Base-by-base conservation (phyloP, 2,329 filamentous ascomycete genomes). In the Stagonosporopsis rhizophila region DNA sequence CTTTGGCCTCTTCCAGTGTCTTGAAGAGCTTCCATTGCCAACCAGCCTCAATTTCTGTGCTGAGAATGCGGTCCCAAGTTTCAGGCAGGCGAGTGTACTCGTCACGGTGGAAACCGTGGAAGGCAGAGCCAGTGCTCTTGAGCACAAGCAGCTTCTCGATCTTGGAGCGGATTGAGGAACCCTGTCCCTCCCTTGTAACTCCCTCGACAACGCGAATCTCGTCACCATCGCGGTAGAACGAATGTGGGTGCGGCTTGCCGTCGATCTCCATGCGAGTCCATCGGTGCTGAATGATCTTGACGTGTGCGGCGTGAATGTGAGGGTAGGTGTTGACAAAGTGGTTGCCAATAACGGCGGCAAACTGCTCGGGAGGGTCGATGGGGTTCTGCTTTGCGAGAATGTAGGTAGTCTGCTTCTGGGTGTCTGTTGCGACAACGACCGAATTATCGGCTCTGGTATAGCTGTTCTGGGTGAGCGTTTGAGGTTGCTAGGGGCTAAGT, bases 371-470 rank as follows among this genome's bases (percentile, higher is more conserved):
- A 15, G 95, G 93, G 67, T 89, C 92, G 68, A 99, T 90, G 30
- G 93, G 91, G 81, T 96, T 84, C 79, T 96, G 89, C 81, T 96
- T 97, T 72, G 95, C 94, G 73, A 91, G 89, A 80, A 99, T 92
- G 82, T 95, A 96, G 67, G 71, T 72, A 47, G 79, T 98, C 80
- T 99, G 96, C 83, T 99, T 99, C 81, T 98, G 96, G 23, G 92
- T 94, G 79, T 99, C 95, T 59, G 95, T 99, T 62, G 95, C 92
- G 59, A 99, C 94, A 56, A 99, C 87, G 64, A 96, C 91, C 70
- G 89, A 90, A 84, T 99, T 99, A 82, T 99, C 93, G 68, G 92
- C 94, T 72, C 85, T 78, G 60, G 94, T 99, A 84, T 96, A 99
- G 63, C 91, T 96, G 61, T 34, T 32, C 12, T 7, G 6, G 35